These are phyloP conservation scores for Glycyrrhiza uralensis DNA, from an alignment of 306 rosid species.

Conservation along the genomic window DNA sequence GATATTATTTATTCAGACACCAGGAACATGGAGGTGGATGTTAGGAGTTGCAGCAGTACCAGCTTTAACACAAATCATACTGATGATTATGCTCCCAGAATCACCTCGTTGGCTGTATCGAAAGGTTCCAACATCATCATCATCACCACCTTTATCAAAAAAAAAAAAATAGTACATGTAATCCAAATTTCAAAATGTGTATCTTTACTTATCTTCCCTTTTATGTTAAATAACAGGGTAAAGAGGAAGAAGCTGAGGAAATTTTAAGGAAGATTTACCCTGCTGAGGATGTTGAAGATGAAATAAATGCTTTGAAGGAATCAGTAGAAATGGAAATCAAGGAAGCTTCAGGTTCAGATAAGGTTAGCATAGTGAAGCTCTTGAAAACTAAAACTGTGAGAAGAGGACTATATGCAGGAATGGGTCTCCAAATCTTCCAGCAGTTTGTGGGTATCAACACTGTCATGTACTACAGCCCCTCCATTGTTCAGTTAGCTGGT, in stretches of 20 bases:
- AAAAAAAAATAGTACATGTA: background rate
- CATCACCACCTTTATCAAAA: too few species aligned
- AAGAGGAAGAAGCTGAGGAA: slow-evolving; percentile 45
- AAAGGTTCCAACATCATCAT: slow-evolving; percentile 38
- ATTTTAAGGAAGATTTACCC: slow-evolving; percentile 49
- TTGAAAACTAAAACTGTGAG: slow-evolving; percentile 50
- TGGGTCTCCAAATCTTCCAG: slow-evolving; percentile 68
- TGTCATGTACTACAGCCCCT: slow-evolving; percentile 64
- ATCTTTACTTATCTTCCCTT: background rate
- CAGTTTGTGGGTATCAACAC: slow-evolving; percentile 67
- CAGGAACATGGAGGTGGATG: slow-evolving; percentile 80
- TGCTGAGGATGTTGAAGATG: slow-evolving; percentile 42
- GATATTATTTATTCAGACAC: slow-evolving; percentile 35
- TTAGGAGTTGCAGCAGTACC: slow-evolving; percentile 68
- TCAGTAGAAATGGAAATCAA: slow-evolving; percentile 45
- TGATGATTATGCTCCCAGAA: slow-evolving; percentile 61
- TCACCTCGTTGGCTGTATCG: slow-evolving; percentile 70
- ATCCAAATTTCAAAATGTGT: background rate
- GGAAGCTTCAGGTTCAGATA: slow-evolving; percentile 27
- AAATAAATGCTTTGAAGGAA: slow-evolving; percentile 47
- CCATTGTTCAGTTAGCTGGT: slow-evolving; percentile 62
- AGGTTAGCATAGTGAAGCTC: slow-evolving; percentile 34
- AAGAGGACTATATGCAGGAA: slow-evolving; percentile 54
- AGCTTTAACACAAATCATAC: slow-evolving; percentile 41
- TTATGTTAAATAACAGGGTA: slow-evolving; percentile 32